Conservation (phyloP, 257 asterid species). For the Leonotis leonurus region DNA sequence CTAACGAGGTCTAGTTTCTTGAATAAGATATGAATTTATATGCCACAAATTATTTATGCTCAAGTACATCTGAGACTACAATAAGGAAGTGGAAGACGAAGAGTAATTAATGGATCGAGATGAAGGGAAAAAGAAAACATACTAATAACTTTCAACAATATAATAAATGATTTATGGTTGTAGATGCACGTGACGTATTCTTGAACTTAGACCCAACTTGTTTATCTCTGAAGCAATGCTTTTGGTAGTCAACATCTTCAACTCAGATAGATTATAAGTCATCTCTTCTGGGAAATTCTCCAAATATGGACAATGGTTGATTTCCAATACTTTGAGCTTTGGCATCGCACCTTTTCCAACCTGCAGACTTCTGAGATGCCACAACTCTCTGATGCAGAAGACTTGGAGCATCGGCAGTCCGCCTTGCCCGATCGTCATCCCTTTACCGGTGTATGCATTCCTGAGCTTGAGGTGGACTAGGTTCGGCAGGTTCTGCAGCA, state of each 20-base stretch:
- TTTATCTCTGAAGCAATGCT: background rate
- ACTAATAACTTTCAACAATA: no score
- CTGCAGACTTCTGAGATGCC: background rate
- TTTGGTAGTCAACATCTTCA: background rate
- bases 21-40: no score
- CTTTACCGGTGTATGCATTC: background rate
- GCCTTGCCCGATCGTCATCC: background rate
- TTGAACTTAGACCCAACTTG: no score
- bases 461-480: background rate
- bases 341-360: background rate
- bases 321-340: background rate
- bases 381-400: background rate
- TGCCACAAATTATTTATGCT: no score
- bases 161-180: no score
- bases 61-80: no score
- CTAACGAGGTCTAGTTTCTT: no score
- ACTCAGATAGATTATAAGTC: background rate
- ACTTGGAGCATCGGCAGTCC: constrained; percentile 8
- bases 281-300: background rate
- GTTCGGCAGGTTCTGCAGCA: constrained; percentile 6
- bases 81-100: no score
- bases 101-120: no score
- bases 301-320: background rate
- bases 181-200: no score
- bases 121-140: no score